Conservation (phyloP, 2,329 filamentous ascomycete genomes). For the Aspergillus hortae region DNA sequence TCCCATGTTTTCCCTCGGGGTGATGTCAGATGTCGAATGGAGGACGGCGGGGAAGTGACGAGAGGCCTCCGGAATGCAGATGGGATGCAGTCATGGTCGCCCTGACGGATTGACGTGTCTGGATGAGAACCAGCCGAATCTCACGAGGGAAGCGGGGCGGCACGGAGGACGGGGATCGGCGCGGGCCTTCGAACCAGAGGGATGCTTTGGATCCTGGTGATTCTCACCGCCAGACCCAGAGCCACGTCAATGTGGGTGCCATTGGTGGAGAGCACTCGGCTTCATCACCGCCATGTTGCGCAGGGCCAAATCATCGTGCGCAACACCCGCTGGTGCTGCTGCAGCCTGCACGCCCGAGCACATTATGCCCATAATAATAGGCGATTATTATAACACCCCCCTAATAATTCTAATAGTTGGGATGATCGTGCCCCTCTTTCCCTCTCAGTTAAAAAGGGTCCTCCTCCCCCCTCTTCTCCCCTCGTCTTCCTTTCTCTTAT, state of each 20-base stretch:
- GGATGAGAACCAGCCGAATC: constrained; percentile 11
- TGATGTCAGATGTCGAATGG: not conserved
- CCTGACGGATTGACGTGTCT: constrained; percentile 20
- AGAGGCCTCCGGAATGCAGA: not conserved
- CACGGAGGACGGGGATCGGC: not conserved
- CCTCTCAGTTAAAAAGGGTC: not conserved
- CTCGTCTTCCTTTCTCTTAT: not conserved
- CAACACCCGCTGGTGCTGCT: constrained; percentile 10
- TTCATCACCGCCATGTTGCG: constrained; percentile 18
- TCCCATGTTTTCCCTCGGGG: too few relatives aligned
- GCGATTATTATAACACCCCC: not conserved
- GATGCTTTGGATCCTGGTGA: not conserved
- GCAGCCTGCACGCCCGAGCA: constrained; percentile 1
- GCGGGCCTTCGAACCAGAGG: not conserved
- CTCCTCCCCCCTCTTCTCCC: not conserved
- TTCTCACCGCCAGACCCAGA: not conserved
- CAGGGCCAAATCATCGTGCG: constrained; percentile 18
- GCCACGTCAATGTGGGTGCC: constrained; percentile 19
- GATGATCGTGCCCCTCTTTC: not conserved
- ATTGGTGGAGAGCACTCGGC: constrained; percentile 14
- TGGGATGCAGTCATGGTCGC: constrained; percentile 7
- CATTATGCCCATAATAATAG: too few relatives aligned
- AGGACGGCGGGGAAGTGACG: not conserved
- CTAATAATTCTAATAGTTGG: constrained; percentile 3
- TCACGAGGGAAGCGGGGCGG: constrained; percentile 16